phyloP scores from a whole-genome alignment of 176 grass and related monocot genomes.

The Alopecurus myosuroides region DNA sequence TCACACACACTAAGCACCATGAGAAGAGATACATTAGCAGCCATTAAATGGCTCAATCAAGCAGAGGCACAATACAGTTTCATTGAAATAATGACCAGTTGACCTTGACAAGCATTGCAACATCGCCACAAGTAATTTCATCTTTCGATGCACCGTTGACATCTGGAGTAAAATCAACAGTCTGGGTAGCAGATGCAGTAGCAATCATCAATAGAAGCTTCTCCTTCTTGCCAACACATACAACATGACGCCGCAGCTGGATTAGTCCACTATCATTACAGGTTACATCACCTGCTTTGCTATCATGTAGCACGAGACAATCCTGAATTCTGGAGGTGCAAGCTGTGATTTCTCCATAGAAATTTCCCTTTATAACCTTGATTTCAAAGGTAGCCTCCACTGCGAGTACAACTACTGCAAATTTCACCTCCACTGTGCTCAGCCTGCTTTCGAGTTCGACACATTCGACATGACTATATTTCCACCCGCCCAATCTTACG shows the following conservation, averaged over 20 bases:
- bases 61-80: background rate
- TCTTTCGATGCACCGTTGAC: background rate
- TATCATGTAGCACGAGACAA: background rate
- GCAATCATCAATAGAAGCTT: background rate
- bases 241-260: background rate
- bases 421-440: background rate
- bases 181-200: background rate
- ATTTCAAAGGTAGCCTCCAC: conserved; percentile 7
- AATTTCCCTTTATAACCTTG: background rate
- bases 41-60: background rate
- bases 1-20: background rate
- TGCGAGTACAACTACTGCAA: background rate
- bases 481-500: background rate
- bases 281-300: background rate
- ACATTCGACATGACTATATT: background rate
- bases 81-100: background rate
- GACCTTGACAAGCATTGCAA: background rate
- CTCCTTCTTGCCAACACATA: background rate
- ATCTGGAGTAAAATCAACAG: background rate
- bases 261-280: background rate
- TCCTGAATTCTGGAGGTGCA: background rate
- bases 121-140: background rate
- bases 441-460: background rate
- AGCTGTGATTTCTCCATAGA: background rate
- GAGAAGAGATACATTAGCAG: background rate